Percentiles rank a stretch among this genome's conserved stretches.
Evolutionary conservation across 208 protist species (phyloP).

Genomic region (Plasmodiophora brassicae): DNA sequence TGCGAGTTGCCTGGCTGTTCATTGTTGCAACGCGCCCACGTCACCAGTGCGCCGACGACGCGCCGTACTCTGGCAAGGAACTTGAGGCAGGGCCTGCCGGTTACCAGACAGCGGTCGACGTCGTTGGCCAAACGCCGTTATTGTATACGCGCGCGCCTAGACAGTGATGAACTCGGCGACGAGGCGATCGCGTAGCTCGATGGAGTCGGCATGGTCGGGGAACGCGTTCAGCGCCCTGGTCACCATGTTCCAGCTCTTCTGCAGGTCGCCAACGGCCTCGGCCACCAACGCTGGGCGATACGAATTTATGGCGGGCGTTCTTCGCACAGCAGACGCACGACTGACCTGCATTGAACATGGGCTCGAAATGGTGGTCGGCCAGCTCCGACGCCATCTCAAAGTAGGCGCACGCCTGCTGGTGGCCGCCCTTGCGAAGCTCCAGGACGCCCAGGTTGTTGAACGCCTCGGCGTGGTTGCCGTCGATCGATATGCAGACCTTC

Average conservation of each 20-base stretch:
- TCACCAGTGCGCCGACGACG: too few relatives aligned
- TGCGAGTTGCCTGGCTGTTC: too few relatives aligned
- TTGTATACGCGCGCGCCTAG: too few relatives aligned
- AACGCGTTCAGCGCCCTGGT: constrained; percentile 25
- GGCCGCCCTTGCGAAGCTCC: constrained; percentile 61
- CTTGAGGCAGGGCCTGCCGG: too few relatives aligned
- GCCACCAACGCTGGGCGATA: not conserved
- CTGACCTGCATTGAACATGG: constrained; percentile 81
- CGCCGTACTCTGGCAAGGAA: too few relatives aligned
- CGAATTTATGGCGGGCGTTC: not conserved
- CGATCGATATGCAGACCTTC: constrained; percentile 73
- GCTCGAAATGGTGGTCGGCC: constrained; percentile 72
- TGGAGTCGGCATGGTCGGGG: constrained; percentile 33
- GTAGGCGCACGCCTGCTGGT: constrained; percentile 64
- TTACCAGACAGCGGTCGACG: too few relatives aligned
- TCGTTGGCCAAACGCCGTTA: too few relatives aligned
- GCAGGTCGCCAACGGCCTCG: not conserved
- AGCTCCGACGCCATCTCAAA: constrained; percentile 70
- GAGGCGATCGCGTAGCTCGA: not conserved
- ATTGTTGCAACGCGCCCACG: too few relatives aligned
- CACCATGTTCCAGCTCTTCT: constrained; percentile 36
- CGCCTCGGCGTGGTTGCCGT: constrained; percentile 78
- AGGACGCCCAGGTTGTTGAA: constrained; percentile 87
- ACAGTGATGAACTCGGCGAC: constrained; percentile 3
- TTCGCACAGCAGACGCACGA: constrained; percentile 53